Percentiles rank a stretch among this genome's conserved stretches.
Evolutionary conservation across 768 basidiomycete species (phyloP).

Genomic region (Russula abietina): DNA sequence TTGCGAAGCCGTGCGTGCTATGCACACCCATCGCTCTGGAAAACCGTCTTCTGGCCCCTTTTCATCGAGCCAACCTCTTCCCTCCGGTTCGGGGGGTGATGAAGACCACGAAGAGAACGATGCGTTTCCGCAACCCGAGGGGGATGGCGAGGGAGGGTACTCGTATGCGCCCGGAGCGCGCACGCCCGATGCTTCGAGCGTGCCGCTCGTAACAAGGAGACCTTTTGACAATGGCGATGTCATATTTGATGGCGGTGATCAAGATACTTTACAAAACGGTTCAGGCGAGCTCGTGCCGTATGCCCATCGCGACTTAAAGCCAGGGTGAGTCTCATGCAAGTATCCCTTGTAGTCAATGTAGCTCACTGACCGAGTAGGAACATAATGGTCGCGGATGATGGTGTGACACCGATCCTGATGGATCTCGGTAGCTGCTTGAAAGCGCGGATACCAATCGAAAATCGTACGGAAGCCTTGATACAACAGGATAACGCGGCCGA

Average conservation of each 20-base stretch:
- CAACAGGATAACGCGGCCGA: constrained; percentile 98
- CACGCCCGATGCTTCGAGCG: constrained; percentile 24
- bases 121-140: constrained; percentile 69
- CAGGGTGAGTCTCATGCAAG: constrained; percentile 56
- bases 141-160: constrained; percentile 66
- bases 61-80: constrained; percentile 26
- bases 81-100: constrained; percentile 25
- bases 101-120: constrained; percentile 60
- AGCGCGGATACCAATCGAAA: constrained; percentile 77
- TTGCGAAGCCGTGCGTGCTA: constrained; percentile 87
- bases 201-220: constrained; percentile 58
- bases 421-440: constrained; percentile 92
- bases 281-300: constrained; percentile 66
- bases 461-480: constrained; percentile 76
- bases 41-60: constrained; percentile 28
- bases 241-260: constrained; percentile 78
- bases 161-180: constrained; percentile 49
- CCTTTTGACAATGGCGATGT: constrained; percentile 50
- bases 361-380: constrained; percentile 48
- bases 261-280: constrained; percentile 47
- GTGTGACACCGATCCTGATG: constrained; percentile 83
- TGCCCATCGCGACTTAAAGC: constrained; percentile 95
- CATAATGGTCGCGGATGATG: constrained; percentile 94
- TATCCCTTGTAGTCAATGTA: not conserved
- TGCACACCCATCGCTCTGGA: constrained; percentile 80